Evolutionary conservation across 495 filamentous ascomycete genomes (phyloP).

Genomic region (Sabuloglossum arenarium): DNA sequence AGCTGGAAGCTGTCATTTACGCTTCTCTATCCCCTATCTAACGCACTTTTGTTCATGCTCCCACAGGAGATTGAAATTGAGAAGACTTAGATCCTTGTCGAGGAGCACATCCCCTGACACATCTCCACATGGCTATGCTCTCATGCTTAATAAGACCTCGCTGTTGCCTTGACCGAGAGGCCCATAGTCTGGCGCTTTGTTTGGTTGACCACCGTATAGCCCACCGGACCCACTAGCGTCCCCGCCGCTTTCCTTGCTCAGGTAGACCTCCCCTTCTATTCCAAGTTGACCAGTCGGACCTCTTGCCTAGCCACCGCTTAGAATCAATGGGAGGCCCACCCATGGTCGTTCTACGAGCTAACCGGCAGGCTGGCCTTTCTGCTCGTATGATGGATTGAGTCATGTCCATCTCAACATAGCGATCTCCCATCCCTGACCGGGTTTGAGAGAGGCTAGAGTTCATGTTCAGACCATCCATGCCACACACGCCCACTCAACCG

Average conservation of each 20-base stretch:
- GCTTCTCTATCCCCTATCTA: neutral
- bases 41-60: neutral
- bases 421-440: neutral
- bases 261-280: neutral
- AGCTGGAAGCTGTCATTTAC: neutral
- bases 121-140: neutral
- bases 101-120: neutral
- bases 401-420: neutral
- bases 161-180: neutral
- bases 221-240: neutral
- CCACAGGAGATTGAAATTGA: neutral
- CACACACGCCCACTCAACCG: neutral
- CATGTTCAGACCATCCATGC: neutral
- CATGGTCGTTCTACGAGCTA: neutral
- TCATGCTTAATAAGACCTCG: neutral
- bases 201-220: neutral
- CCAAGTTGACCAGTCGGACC: neutral
- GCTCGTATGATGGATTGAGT: neutral
- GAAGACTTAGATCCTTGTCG: neutral
- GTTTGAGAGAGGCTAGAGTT: neutral
- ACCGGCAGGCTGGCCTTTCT: neutral
- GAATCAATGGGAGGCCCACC: neutral
- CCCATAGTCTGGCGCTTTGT: neutral
- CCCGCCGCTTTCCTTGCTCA: neutral
- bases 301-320: neutral